Conservation (phyloP, 371 early-diverging fungal genomes). For the Apophysomyces trapeziformis region DNA sequence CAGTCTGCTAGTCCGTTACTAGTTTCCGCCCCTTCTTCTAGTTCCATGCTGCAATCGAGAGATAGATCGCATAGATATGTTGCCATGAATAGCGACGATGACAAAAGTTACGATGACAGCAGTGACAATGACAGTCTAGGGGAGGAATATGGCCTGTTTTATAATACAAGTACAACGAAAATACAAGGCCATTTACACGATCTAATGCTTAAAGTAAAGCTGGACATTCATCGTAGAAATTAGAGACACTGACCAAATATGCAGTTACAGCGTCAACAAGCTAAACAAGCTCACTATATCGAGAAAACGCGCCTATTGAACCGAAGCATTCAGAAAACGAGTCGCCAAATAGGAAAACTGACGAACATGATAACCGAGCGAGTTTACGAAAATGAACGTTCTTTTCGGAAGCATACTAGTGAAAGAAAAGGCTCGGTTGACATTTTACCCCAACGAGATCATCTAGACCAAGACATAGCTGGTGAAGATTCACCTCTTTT, state of each 20-base stretch:
- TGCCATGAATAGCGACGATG: not conserved
- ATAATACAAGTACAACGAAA: not conserved
- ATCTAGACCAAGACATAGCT: not conserved
- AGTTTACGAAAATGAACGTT: not conserved
- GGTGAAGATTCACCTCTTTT: not conserved
- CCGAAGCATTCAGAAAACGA: conserved; percentile 20
- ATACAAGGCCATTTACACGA: conserved; percentile 16
- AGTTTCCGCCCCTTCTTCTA: not conserved
- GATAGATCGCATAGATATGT: not conserved
- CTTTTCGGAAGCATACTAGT: not conserved
- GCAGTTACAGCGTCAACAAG: conserved; percentile 23
- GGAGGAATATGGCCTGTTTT: not conserved
- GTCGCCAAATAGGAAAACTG: not conserved
- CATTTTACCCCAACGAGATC: not conserved
- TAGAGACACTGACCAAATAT: not conserved
- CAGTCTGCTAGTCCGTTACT: no score
- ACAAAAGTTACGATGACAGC: not conserved
- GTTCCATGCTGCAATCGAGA: not conserved
- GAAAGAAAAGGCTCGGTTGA: not conserved
- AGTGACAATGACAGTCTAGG: conserved; percentile 9
- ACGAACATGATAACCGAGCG: not conserved
- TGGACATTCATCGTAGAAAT: not conserved
- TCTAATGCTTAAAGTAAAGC: conserved; percentile 18
- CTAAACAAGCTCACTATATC: conserved; percentile 22
- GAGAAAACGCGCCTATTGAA: conserved; percentile 21